Evolutionary conservation across 129 eudicot species (phyloP).

Genomic region (Lactuca sativa): DNA sequence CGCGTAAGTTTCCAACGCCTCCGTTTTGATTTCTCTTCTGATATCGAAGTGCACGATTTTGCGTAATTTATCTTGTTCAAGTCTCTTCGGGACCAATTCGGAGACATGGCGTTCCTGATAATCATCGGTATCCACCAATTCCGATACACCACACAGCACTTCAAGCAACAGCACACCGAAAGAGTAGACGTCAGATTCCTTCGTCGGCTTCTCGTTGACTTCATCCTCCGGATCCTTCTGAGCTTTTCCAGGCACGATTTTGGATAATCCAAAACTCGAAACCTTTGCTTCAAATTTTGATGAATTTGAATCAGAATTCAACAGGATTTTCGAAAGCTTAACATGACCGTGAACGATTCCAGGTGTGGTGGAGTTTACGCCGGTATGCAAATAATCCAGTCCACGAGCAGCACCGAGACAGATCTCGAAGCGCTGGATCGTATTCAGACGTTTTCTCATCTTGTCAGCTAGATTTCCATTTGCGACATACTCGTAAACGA

Average conservation of each 20-base stretch:
- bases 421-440: constrained; percentile 37
- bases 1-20: constrained; percentile 30
- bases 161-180: constrained; percentile 36
- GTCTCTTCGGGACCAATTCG: constrained; percentile 38
- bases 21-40: constrained; percentile 26
- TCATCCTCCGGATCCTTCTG: constrained; percentile 17
- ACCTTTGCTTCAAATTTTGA: constrained; percentile 28
- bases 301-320: constrained; percentile 27
- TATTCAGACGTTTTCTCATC: constrained; percentile 33
- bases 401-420: constrained; percentile 43
- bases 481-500: constrained; percentile 30
- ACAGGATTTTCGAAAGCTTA: constrained; percentile 25
- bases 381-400: constrained; percentile 29
- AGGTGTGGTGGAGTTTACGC: constrained; percentile 8
- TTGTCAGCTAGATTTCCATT: constrained; percentile 31
- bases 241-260: constrained; percentile 30
- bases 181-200: constrained; percentile 27
- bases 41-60: constrained; percentile 31
- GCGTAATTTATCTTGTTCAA: constrained; percentile 20
- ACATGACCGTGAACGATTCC: constrained; percentile 33
- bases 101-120: constrained; percentile 37
- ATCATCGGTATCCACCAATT: constrained; percentile 37
- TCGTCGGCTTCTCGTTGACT: constrained; percentile 11
- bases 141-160: constrained; percentile 33
- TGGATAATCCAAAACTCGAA: constrained; percentile 36